These are phyloP conservation scores for Rhizophagus prolifer DNA, from an alignment of 192 early-diverging fungal genomes.

Conservation along the genomic window DNA sequence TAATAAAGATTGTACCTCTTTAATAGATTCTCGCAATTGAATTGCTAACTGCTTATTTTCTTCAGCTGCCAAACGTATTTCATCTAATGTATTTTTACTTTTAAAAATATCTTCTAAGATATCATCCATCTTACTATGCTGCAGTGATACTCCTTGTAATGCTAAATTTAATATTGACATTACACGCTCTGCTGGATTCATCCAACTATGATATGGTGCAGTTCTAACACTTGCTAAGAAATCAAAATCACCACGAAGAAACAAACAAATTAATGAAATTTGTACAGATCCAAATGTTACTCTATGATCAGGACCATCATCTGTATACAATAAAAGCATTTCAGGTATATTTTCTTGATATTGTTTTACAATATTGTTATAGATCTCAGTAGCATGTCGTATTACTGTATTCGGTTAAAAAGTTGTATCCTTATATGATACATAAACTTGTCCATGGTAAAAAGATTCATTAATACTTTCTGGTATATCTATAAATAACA, in stretches of 20 bases:
- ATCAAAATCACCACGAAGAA: neutral
- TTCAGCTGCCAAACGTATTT: neutral
- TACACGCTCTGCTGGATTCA: neutral
- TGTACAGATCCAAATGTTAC: neutral
- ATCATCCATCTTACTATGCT: neutral
- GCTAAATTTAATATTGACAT: conserved; percentile 9
- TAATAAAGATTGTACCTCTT: neutral
- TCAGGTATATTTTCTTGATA: neutral
- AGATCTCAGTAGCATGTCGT: neutral
- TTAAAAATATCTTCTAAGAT: neutral
- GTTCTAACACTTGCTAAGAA: neutral
- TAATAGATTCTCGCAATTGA: neutral
- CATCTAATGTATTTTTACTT: neutral
- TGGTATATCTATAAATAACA: neutral
- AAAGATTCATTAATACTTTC: neutral
- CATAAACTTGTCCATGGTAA: neutral
- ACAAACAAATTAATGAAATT: conserved; percentile 4
- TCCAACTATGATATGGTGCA: neutral
- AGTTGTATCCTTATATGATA: conserved; percentile 6
- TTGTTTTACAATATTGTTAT: neutral
- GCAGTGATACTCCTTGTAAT: neutral
- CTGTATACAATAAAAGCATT: neutral
- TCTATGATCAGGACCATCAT: neutral
- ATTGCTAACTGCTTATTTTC: neutral
- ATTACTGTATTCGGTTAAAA: neutral